phyloP scores from a whole-genome alignment of 129 eudicot species.

The Escallonia rubra region DNA sequence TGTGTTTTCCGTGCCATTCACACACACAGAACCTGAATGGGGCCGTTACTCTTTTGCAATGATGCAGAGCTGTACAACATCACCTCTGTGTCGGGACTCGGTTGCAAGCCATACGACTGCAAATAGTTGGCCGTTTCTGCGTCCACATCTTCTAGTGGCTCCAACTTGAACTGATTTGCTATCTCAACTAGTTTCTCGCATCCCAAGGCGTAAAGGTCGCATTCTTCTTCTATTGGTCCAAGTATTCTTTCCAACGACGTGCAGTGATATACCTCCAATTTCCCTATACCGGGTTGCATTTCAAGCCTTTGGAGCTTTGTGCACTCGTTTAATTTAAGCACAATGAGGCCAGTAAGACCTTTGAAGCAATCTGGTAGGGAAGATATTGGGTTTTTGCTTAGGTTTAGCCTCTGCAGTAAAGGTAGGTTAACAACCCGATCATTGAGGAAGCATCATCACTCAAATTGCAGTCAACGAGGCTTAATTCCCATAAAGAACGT shows the following conservation, averaged over 20 bases:
- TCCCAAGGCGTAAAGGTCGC: not conserved
- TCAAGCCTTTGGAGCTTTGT: not conserved
- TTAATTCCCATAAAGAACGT: not conserved
- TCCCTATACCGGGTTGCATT: not conserved
- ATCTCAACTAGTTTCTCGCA: not conserved
- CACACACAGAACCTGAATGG: not conserved
- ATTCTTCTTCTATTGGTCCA: not conserved
- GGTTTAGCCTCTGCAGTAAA: not conserved
- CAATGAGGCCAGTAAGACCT: not conserved
- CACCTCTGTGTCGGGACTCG: not conserved
- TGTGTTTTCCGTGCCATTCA: not conserved
- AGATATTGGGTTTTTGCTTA: constrained; percentile 6
- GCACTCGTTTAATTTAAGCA: not conserved
- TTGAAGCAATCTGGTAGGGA: constrained; percentile 12
- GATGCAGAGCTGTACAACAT: not conserved
- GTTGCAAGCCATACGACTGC: not conserved
- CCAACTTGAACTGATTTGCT: not conserved
- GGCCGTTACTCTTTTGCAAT: not conserved
- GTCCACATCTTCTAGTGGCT: not conserved
- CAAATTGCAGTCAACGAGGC: constrained; percentile 8
- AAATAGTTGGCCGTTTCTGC: not conserved
- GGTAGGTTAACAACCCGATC: not conserved
- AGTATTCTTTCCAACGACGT: not conserved
- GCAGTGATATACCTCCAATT: not conserved
- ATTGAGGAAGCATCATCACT: constrained; percentile 8